A percentile compares a stretch with the other conserved stretches of the same genome.
Conservation (phyloP, 176 grass and related monocot genomes). For the Eleusine indica region DNA sequence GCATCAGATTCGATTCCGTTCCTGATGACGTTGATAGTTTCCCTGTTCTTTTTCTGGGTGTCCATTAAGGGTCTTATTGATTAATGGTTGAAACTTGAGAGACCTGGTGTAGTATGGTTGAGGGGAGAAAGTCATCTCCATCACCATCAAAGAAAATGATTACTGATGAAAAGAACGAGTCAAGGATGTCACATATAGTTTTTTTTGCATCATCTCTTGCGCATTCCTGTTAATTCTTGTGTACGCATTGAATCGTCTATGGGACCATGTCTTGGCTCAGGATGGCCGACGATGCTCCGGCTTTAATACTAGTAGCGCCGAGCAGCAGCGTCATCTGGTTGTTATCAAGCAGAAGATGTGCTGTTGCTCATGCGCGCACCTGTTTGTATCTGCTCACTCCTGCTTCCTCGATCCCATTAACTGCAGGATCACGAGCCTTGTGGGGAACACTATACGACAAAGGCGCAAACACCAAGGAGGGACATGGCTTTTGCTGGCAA, state of each 20-base stretch:
- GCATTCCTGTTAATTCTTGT: no score
- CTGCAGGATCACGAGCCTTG: background rate
- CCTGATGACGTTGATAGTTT: constrained; percentile 22
- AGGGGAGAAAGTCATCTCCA: background rate
- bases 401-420: background rate
- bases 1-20: background rate
- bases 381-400: background rate
- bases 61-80: background rate
- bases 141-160: background rate
- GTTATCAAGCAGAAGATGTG: background rate
- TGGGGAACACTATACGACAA: background rate
- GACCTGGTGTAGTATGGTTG: background rate
- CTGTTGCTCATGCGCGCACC: no score
- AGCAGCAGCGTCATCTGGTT: no score
- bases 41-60: background rate
- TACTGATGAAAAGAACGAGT: background rate
- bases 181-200: no score
- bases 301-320: no score
- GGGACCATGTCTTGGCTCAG: no score
- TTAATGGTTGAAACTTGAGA: background rate
- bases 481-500: background rate
- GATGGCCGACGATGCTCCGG: no score
- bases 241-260: no score
- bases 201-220: no score
- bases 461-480: background rate